Conservation (phyloP, 2,329 filamentous ascomycete species). For the Ceratocystis eucalypticola region DNA sequence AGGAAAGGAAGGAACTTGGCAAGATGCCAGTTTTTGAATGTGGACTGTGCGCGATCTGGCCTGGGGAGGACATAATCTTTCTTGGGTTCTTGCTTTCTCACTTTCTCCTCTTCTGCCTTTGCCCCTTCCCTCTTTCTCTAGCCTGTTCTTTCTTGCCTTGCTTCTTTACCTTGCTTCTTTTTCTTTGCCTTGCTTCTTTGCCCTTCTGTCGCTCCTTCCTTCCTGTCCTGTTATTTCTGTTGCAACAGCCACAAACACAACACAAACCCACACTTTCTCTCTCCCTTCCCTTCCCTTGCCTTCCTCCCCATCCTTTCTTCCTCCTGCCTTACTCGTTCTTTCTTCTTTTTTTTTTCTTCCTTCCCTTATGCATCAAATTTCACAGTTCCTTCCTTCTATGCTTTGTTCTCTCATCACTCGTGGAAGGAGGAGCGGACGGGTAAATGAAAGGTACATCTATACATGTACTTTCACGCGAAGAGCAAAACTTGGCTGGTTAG, state of each 20-base stretch:
- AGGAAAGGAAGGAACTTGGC: not conserved
- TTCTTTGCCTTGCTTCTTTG: not conserved
- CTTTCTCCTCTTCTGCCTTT: too few species aligned
- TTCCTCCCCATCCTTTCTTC: not conserved
- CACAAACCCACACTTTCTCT: not conserved
- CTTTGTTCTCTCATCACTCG: not conserved
- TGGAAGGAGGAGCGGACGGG: not conserved
- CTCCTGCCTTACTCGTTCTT: not conserved
- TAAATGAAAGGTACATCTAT: not conserved
- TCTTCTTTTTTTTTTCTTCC: not conserved
- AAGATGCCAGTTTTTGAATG: conserved; percentile 9
- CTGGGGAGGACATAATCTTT: not conserved
- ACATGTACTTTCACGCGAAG: not conserved
- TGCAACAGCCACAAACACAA: not conserved
- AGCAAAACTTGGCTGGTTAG: too few species aligned
- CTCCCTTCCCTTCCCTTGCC: not conserved
- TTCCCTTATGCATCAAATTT: not conserved
- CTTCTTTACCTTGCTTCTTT: not conserved
- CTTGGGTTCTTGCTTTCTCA: not conserved
- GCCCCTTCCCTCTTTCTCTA: not conserved
- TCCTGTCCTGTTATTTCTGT: not conserved
- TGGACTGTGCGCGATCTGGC: conserved; percentile 11
- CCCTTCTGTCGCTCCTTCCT: not conserved
- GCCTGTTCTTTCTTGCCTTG: not conserved
- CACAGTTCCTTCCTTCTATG: not conserved